phyloP scores from a whole-genome alignment of 208 protist genomes.

The Crithidia sp. region DNA sequence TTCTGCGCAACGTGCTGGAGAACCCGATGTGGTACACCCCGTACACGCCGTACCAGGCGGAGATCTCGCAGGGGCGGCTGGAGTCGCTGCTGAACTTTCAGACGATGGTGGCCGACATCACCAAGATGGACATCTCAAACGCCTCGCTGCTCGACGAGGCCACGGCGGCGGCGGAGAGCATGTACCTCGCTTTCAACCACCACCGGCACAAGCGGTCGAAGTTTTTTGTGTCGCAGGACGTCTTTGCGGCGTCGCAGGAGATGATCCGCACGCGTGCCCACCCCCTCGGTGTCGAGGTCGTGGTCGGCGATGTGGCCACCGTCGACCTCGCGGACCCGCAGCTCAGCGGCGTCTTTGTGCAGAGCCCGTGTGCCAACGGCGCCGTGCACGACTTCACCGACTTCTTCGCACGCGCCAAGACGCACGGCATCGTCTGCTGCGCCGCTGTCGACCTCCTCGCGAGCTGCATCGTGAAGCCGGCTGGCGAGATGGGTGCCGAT shows the following conservation, averaged over 20 bases:
- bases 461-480: conserved; percentile 91
- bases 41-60: conserved; percentile 98
- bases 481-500: conserved; percentile 95
- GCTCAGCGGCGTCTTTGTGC: conserved; percentile 92
- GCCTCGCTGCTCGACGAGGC: conserved; percentile 97
- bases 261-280: conserved; percentile 77
- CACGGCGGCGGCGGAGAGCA: conserved; percentile 69
- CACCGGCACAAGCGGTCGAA: conserved; percentile 55
- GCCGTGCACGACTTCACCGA: conserved; percentile 80
- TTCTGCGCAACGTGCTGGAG: conserved; percentile 97
- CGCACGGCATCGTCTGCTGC: conserved; percentile 72
- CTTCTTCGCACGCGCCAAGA: conserved; percentile 69
- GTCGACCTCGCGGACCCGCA: conserved; percentile 64
- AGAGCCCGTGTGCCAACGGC: conserved; percentile 94
- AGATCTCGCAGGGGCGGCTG: conserved; percentile 96
- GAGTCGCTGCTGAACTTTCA: conserved; percentile 98
- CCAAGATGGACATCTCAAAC: conserved; percentile 95
- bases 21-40: conserved; percentile 99
- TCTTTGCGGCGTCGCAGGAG: conserved; percentile 68
- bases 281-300: conserved; percentile 88
- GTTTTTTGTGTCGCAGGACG: conserved; percentile 73
- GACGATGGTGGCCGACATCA: conserved; percentile 96
- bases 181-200: conserved; percentile 71
- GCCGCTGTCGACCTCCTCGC: conserved; percentile 95
- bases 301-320: conserved; percentile 75